Conservation (phyloP, 108 stramenopile species). For the Seminavis robusta region DNA sequence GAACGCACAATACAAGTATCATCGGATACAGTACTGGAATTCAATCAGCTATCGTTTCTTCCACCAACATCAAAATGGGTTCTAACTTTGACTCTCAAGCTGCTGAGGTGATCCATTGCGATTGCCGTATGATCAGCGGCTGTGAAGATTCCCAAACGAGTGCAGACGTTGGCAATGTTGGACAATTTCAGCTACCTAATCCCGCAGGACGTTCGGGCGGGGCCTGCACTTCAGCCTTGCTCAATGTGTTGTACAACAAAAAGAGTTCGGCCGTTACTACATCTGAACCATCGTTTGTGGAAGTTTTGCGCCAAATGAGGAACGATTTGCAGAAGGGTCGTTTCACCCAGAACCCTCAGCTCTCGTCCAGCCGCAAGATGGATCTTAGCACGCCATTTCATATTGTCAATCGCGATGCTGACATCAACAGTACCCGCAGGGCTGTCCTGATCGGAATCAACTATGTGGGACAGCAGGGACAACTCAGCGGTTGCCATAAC, state of each 20-base stretch:
- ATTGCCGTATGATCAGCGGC: constrained; percentile 68
- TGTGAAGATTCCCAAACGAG: constrained; percentile 77
- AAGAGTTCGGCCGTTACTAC: constrained; percentile 23
- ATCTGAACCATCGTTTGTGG: constrained; percentile 42
- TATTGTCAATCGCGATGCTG: constrained; percentile 30
- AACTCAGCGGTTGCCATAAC: constrained; percentile 74
- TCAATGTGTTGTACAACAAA: constrained; percentile 53
- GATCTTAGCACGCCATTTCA: constrained; percentile 26
- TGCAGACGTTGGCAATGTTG: constrained; percentile 76
- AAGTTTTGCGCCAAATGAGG: constrained; percentile 57
- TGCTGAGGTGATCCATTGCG: too few relatives aligned
- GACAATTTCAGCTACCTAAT: constrained; percentile 74
- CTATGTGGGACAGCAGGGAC: constrained; percentile 65
- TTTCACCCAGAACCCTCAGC: constrained; percentile 62
- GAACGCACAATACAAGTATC: too few relatives aligned
- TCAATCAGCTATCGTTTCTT: too few relatives aligned
- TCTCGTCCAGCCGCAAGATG: constrained; percentile 69
- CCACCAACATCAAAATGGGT: too few relatives aligned
- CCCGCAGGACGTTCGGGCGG: constrained; percentile 66
- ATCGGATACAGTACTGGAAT: too few relatives aligned
- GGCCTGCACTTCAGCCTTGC: constrained; percentile 79
- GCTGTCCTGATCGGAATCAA: constrained; percentile 91
- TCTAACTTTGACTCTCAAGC: too few relatives aligned
- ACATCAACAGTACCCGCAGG: constrained; percentile 37
- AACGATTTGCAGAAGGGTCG: constrained; percentile 17